Conservation (phyloP, 305 asterid genomes). For the Fraxinus xanthoxyloides region DNA sequence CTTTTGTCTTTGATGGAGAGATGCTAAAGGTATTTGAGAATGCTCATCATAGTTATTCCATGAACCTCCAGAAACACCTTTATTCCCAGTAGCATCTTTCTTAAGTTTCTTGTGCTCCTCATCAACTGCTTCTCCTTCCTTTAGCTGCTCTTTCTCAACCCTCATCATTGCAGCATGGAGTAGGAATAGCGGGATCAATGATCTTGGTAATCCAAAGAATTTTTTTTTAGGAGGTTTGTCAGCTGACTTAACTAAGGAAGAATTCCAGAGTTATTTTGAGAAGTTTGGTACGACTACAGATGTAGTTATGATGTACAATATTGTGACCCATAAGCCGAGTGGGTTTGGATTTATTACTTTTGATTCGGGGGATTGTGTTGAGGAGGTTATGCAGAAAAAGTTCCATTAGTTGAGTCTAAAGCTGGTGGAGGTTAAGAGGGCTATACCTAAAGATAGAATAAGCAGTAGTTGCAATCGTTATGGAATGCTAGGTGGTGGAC, state of each 20-base stretch:
- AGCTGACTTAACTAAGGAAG: conserved; percentile 63
- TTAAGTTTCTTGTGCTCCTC: conserved; percentile 64
- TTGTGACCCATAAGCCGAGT: conserved; percentile 67
- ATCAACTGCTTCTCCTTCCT: conserved; percentile 77
- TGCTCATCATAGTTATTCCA: too few species aligned
- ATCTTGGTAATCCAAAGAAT: conserved; percentile 70
- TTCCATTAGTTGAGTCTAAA: conserved; percentile 66
- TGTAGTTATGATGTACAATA: conserved; percentile 82
- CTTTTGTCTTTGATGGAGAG: too few species aligned
- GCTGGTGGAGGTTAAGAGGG: conserved; percentile 80
- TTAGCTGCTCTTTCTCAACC: conserved; percentile 71
- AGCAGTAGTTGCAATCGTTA: conserved; percentile 32
- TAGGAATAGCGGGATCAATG: conserved; percentile 44
- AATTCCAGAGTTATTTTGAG: conserved; percentile 69
- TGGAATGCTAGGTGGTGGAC: conserved; percentile 43
- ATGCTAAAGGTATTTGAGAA: too few species aligned
- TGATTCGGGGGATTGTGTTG: conserved; percentile 72
- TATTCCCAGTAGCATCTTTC: conserved; percentile 60
- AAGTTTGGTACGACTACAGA: conserved; percentile 69
- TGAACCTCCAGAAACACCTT: conserved; percentile 32
- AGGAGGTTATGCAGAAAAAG: conserved; percentile 62
- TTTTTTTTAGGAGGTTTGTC: conserved; percentile 87
- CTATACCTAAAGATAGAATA: conserved; percentile 72
- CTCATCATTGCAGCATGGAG: conserved; percentile 63
- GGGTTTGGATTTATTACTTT: conserved; percentile 81